phyloP scores from a whole-genome alignment of 768 basidiomycete species.

The Hemileccinum impolitum region DNA sequence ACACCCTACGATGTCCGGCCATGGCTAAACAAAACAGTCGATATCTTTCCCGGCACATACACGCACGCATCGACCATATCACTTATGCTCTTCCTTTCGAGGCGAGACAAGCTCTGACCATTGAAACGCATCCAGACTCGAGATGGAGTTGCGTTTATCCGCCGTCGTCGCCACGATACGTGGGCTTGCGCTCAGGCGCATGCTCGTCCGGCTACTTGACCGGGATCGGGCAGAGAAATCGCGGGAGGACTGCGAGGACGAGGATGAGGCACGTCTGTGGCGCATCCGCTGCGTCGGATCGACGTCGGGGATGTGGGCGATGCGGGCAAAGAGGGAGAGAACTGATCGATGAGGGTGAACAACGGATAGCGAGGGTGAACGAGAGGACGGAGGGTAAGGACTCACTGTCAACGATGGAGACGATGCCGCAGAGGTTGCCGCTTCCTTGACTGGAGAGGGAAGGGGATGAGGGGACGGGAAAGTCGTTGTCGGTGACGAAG shows the following conservation, averaged over 20 bases:
- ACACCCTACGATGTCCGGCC: neutral
- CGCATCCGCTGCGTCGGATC: slow-evolving; percentile 79
- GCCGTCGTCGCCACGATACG: slow-evolving; percentile 29
- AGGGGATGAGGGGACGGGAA: slow-evolving; percentile 47
- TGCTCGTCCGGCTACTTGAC: slow-evolving; percentile 41
- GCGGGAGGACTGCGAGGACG: slow-evolving; percentile 55
- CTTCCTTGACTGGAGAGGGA: slow-evolving; percentile 34
- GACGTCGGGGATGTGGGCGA: slow-evolving; percentile 69
- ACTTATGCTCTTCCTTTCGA: slow-evolving; percentile 26
- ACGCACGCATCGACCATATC: neutral
- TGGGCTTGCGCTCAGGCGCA: slow-evolving; percentile 32
- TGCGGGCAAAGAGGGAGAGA: slow-evolving; percentile 72
- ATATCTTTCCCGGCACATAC: neutral
- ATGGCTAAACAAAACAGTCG: slow-evolving; percentile 7
- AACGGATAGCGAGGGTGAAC: neutral
- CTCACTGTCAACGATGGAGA: slow-evolving; percentile 80
- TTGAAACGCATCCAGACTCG: slow-evolving; percentile 31
- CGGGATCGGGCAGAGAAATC: slow-evolving; percentile 38
- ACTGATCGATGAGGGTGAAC: slow-evolving; percentile 39
- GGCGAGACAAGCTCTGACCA: slow-evolving; percentile 33
- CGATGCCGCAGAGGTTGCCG: slow-evolving; percentile 64
- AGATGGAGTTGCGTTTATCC: slow-evolving; percentile 31
- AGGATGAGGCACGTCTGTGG: slow-evolving; percentile 73
- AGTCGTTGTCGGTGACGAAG: slow-evolving; percentile 66
- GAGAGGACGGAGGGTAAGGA: slow-evolving; percentile 3